phyloP scores from a whole-genome alignment of 108 stramenopile species.

The Skeletonema marinoi region DNA sequence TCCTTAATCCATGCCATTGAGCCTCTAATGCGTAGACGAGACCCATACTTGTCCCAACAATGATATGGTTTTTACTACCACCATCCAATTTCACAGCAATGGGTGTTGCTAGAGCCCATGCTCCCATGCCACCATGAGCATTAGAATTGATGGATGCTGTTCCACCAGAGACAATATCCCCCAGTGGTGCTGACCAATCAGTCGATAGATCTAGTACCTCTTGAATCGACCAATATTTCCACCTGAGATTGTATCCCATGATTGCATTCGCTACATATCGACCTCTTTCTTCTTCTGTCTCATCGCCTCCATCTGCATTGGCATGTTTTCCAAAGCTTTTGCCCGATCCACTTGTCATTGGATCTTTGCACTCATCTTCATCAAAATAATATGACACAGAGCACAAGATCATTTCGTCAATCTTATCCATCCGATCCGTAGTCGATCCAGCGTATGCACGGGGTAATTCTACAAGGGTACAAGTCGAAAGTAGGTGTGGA shows the following conservation, averaged over 20 bases:
- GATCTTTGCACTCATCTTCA: constrained; percentile 83
- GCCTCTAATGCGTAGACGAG: constrained; percentile 72
- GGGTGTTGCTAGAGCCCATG: constrained; percentile 78
- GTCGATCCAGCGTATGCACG: constrained; percentile 46
- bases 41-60: constrained; percentile 85
- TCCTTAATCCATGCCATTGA: constrained; percentile 36
- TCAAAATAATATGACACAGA: constrained; percentile 85
- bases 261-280: constrained; percentile 77
- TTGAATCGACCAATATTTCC: constrained; percentile 60
- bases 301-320: constrained; percentile 74
- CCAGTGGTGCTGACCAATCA: constrained; percentile 76
- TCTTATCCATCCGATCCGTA: constrained; percentile 39
- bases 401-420: constrained; percentile 70
- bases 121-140: constrained; percentile 59
- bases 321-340: constrained; percentile 56
- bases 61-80: constrained; percentile 57
- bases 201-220: constrained; percentile 80
- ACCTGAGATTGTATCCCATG: constrained; percentile 66
- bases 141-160: constrained; percentile 51
- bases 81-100: constrained; percentile 76
- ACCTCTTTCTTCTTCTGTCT: constrained; percentile 71
- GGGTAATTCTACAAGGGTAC: constrained; percentile 68
- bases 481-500: constrained; percentile 72
- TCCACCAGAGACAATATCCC: constrained; percentile 56
- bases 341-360: constrained; percentile 51